phyloP scores from a whole-genome alignment of 1,284 basidiomycete species.

The Irpex sp. region DNA sequence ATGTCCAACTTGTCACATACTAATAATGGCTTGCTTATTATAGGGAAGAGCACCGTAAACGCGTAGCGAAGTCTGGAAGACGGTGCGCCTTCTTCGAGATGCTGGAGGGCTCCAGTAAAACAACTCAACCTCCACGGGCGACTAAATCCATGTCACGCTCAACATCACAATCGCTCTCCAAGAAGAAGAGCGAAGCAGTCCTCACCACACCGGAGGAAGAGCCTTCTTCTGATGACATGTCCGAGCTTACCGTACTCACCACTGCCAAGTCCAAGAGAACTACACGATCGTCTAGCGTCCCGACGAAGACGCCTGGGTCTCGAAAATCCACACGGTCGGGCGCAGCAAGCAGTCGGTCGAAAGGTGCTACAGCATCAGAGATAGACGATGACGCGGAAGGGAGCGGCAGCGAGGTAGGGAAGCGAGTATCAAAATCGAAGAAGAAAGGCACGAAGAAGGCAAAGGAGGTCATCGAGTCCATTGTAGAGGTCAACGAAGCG shows the following conservation, averaged over 20 bases:
- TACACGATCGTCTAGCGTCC: conserved; percentile 15
- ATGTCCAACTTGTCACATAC: neutral
- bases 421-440: conserved; percentile 22
- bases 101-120: conserved; percentile 10
- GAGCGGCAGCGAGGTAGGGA: conserved; percentile 22
- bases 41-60: conserved; percentile 63
- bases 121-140: conserved; percentile 6
- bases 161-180: conserved; percentile 2
- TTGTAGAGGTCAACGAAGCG: conserved; percentile 27
- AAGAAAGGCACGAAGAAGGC: conserved; percentile 21
- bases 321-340: conserved; percentile 26
- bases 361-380: conserved; percentile 18
- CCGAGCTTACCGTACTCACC: neutral
- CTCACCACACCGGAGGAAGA: neutral
- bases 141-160: conserved; percentile 10
- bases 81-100: conserved; percentile 45
- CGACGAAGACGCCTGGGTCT: conserved; percentile 22
- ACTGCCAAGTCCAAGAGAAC: conserved; percentile 5
- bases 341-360: conserved; percentile 18
- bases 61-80: conserved; percentile 39
- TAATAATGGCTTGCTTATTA: neutral
- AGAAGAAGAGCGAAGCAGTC: conserved; percentile 4
- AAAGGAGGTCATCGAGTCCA: conserved; percentile 26
- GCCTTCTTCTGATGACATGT: conserved; percentile 2
- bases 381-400: conserved; percentile 21